Evolutionary conservation across 257 asterid species (phyloP).

Genomic region (Solanum bulbocastanum): DNA sequence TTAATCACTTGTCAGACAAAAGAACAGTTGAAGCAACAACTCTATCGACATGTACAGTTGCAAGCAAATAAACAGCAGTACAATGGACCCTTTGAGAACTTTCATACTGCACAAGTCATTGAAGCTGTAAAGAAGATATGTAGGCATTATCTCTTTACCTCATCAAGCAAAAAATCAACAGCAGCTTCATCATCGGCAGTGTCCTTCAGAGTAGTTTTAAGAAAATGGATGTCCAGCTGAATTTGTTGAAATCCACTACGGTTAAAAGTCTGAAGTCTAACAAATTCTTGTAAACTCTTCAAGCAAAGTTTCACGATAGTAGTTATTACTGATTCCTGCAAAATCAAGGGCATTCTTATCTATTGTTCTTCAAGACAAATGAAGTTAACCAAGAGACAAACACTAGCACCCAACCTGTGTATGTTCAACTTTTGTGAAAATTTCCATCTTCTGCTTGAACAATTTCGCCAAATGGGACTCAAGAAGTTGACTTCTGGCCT

Average conservation of each 20-base stretch:
- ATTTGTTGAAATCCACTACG: slow-evolving; percentile 98
- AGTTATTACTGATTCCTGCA: slow-evolving; percentile 80
- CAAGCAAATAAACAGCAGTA: neutral
- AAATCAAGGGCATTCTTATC: slow-evolving; percentile 1
- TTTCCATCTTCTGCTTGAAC: slow-evolving; percentile 95
- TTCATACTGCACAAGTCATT: neutral
- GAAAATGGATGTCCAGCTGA: slow-evolving; percentile 82
- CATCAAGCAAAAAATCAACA: slow-evolving; percentile 90
- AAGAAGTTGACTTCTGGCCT: slow-evolving; percentile 92
- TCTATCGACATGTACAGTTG: neutral
- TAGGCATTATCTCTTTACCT: slow-evolving; percentile 30
- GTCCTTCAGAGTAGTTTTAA: slow-evolving; percentile 60
- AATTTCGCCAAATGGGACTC: slow-evolving; percentile 94
- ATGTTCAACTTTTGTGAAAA: slow-evolving; percentile 75
- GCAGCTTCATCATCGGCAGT: slow-evolving; percentile 88
- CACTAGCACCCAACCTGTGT: slow-evolving; percentile 60
- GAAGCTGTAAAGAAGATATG: neutral
- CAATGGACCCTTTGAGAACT: neutral
- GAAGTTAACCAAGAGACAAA: neutral
- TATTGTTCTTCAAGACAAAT: neutral
- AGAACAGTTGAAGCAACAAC: neutral
- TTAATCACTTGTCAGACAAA: neutral
- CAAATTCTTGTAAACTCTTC: slow-evolving; percentile 91
- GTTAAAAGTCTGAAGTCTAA: slow-evolving; percentile 77
- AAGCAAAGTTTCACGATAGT: slow-evolving; percentile 68